phyloP scores from a whole-genome alignment of 2,329 filamentous ascomycete genomes.

The Aspergillus ochraceus region DNA sequence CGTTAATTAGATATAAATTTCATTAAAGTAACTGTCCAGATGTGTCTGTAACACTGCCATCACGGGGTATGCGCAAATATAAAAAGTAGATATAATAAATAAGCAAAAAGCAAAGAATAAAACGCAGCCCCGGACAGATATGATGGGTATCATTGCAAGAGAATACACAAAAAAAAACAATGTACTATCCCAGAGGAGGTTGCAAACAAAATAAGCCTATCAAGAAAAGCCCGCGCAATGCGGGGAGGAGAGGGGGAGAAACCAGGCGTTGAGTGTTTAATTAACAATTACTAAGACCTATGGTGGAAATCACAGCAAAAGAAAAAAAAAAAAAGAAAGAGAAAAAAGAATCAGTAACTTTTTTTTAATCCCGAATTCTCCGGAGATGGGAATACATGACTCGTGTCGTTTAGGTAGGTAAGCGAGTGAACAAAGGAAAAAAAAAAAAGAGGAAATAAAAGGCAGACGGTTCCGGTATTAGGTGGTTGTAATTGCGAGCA shows the following conservation, averaged over 20 bases:
- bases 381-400: neutral
- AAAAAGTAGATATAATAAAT: neutral
- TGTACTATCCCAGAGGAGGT: slow-evolving; percentile 31
- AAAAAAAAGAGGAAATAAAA: neutral
- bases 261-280: neutral
- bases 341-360: slow-evolving; percentile 2
- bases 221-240: slow-evolving; percentile 31
- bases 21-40: neutral
- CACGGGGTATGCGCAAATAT: neutral
- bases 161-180: slow-evolving; percentile 1
- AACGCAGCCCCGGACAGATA: slow-evolving; percentile 5
- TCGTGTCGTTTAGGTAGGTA: neutral
- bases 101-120: neutral
- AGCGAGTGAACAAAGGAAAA: neutral
- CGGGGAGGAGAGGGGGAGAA: slow-evolving; percentile 23
- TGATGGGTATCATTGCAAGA: slow-evolving; percentile 23
- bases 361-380: slow-evolving; percentile 2
- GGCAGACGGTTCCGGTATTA: neutral
- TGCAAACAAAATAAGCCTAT: slow-evolving; percentile 13
- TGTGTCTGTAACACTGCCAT: neutral
- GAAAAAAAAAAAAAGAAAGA: neutral
- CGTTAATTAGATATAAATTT: neutral
- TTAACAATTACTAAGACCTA: neutral
- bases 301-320: neutral
- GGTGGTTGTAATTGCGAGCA: neutral